Evolutionary conservation across 768 basidiomycete genomes (phyloP).

Genomic region (Boletus rubescentipes): DNA sequence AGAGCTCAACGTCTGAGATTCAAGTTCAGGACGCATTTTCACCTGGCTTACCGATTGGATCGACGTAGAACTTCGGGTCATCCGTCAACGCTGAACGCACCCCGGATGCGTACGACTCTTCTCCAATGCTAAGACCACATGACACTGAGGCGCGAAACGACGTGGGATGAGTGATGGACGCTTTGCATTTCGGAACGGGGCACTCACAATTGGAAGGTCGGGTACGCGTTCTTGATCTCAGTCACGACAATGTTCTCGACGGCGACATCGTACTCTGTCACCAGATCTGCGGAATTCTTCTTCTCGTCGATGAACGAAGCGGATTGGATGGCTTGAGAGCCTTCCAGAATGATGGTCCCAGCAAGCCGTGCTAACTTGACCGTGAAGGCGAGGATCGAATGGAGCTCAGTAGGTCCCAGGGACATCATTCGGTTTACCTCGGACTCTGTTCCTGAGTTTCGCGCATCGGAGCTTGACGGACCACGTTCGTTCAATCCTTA

Average conservation of each 20-base stretch:
- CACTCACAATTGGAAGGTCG: conserved; percentile 78
- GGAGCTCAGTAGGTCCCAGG: conserved; percentile 45
- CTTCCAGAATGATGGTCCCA: no score
- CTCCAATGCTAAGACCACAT: conserved; percentile 66
- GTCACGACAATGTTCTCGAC: conserved; percentile 83
- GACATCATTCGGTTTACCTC: no score
- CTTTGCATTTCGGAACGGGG: background rate
- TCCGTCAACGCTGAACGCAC: conserved; percentile 68
- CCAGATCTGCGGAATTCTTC: conserved; percentile 91
- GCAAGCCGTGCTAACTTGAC: conserved; percentile 66
- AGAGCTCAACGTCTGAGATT: background rate
- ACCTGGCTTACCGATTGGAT: conserved; percentile 88
- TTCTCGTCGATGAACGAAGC: conserved; percentile 58
- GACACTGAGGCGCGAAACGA: background rate
- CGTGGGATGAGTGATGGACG: background rate
- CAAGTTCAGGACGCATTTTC: background rate
- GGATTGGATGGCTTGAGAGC: no score
- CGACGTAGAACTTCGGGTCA: conserved; percentile 92
- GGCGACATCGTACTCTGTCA: conserved; percentile 90
- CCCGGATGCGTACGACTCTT: conserved; percentile 87
- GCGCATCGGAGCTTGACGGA: no score
- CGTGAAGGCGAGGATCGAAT: conserved; percentile 65
- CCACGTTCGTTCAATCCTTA: no score
- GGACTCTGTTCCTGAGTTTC: no score
- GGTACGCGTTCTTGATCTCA: conserved; percentile 63